Base-by-base conservation (phyloP, 352 stramenopile genomes). In the Phytophthora citrophthora region DNA sequence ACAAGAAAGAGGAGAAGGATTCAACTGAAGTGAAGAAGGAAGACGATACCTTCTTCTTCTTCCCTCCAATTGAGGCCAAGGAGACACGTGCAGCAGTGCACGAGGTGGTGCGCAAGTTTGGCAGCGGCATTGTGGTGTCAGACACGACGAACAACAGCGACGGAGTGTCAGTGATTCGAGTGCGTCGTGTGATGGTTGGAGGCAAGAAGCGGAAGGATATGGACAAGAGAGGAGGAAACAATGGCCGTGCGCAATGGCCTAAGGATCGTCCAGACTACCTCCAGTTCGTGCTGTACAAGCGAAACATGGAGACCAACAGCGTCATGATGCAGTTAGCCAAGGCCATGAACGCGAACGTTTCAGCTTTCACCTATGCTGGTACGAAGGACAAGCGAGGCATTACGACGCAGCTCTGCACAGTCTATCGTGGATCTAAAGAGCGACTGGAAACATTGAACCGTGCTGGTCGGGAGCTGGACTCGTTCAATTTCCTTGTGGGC, bases 301-400 rank as follows among this genome's bases (percentile, higher is more conserved):
- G 97, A 73, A 99, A 99, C 80, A 92, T 94, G 68, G 97, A 99
- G 64, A 99, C 95, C 11, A 85, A 90, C 16, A 93, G 81, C 15
- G 79, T 91, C 23, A 86, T 96, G 69, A 79, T 86, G 45, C 88
- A 95, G 61, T 54, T 97, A 11, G 80, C 79, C 26, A 89, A 89
- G n/a, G 72, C 81, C 11, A 72, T 96, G 61, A 81, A 86, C 18
- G 51, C 91, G 26, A 91, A 81, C 46, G 71, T 86, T 11, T 84
- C 86, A 31, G 61, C 77, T 18, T 93, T 99, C 54, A 89, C 81
- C 43, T 99, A 97, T 74, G 95, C 96, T 18, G 97, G 96, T 15
- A 98, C 97, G 44, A 99, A 99, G 65, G 97, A 99, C 77, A 99
- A 99, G 77, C 84, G 97, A 32, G 97, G 92, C 8, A 91, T 99